Evolutionary conservation across 1,284 basidiomycete genomes (phyloP).

Genomic region (Apiotrichum mycotoxinovorans): DNA sequence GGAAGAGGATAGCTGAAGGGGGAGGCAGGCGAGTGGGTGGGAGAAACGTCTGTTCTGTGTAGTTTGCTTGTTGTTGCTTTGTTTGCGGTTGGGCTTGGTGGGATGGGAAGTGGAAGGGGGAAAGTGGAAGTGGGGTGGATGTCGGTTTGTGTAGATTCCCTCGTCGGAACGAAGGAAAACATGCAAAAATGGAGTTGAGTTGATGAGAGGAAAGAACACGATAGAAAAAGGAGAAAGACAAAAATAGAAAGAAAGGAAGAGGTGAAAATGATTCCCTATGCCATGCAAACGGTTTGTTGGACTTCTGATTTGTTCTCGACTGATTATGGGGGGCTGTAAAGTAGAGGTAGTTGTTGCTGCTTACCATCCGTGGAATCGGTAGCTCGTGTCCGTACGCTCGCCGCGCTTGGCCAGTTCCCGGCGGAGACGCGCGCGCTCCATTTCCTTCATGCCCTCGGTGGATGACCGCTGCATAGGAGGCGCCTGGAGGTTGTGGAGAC

Average conservation of each 20-base stretch:
- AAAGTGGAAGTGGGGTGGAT: too few species aligned
- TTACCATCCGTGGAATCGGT: conserved; percentile 45
- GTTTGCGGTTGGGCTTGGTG: neutral
- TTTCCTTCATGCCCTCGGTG: conserved; percentile 29
- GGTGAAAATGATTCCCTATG: neutral
- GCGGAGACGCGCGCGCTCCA: conserved; percentile 20
- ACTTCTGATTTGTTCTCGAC: conserved; percentile 2
- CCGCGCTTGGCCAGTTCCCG: conserved; percentile 27
- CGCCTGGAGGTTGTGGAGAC: conserved; percentile 13
- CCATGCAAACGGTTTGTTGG: conserved; percentile 3
- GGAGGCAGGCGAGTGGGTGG: neutral
- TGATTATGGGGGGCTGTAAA: neutral
- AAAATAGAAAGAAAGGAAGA: neutral
- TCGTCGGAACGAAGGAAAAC: neutral
- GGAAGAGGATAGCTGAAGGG: neutral
- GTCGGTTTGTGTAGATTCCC: too few species aligned
- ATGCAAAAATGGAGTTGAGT: neutral
- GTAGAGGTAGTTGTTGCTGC: neutral
- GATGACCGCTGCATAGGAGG: conserved; percentile 35
- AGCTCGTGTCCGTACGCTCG: conserved; percentile 36
- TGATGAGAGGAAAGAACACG: neutral
- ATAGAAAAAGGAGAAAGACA: neutral
- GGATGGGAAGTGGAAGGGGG: too few species aligned
- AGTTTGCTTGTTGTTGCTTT: neutral
- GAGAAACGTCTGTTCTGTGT: too few species aligned